These are phyloP conservation scores for Euryodendron excelsum DNA, from an alignment of 148 eudicot species.

Conservation along the genomic window DNA sequence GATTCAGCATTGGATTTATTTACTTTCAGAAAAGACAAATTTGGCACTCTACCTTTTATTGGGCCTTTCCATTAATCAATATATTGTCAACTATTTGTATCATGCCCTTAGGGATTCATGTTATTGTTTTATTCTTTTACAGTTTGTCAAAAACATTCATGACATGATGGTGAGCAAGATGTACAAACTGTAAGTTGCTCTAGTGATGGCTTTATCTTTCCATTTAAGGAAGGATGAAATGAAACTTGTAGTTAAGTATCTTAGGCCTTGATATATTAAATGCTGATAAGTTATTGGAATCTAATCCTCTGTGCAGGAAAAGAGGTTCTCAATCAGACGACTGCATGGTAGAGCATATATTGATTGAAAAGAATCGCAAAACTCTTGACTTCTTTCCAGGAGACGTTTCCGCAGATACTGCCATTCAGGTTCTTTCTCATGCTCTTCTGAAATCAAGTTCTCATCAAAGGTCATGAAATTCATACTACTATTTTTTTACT, in stretches of 20 bases:
- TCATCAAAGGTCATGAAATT: neutral
- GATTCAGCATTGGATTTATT: neutral
- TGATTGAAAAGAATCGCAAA: conserved; percentile 89
- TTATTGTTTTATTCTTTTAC: conserved; percentile 30
- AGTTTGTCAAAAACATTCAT: conserved; percentile 82
- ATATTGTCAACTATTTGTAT: too few species aligned
- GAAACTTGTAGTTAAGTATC: neutral
- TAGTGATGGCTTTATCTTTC: neutral
- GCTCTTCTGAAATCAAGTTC: neutral
- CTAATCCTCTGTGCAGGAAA: conserved; percentile 44
- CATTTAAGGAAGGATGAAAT: neutral
- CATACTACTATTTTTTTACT: neutral
- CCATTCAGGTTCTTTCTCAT: conserved; percentile 58
- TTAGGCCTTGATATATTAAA: conserved; percentile 13
- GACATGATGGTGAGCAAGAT: conserved; percentile 81
- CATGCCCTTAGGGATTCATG: too few species aligned
- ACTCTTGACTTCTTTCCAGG: conserved; percentile 64
- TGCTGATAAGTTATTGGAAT: conserved; percentile 7
- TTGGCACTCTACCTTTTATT: neutral
- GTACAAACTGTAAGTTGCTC: conserved; percentile 63
- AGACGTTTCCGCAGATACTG: conserved; percentile 69
- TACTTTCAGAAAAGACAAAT: neutral
- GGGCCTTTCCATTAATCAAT: neutral
- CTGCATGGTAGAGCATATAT: conserved; percentile 36
- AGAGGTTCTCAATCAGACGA: conserved; percentile 32